Percentiles rank a stretch among this genome's conserved stretches.
Evolutionary conservation across 2,329 filamentous ascomycete species (phyloP).

Genomic region (Talaromyces sp.): DNA sequence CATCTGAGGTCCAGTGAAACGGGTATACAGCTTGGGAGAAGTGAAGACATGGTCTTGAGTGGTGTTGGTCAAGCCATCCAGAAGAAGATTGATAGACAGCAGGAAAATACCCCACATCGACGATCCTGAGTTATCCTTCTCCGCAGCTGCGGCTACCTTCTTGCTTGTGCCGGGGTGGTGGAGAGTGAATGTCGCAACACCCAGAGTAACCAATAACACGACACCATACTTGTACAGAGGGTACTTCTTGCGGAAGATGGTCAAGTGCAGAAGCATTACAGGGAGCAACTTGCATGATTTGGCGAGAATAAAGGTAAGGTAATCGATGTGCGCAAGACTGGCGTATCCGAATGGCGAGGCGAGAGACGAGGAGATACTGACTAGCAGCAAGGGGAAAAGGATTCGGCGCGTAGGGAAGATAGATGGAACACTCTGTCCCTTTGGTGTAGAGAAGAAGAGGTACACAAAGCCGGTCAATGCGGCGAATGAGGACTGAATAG

Average conservation of each 20-base stretch:
- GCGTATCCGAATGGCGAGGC: slow-evolving; percentile 97
- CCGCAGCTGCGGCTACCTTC: slow-evolving; percentile 51
- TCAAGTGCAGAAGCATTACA: slow-evolving; percentile 95
- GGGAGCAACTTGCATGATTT: slow-evolving; percentile 99
- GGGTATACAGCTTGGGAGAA: slow-evolving; percentile 64
- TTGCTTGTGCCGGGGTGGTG: slow-evolving; percentile 69
- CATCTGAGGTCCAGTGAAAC: slow-evolving; percentile 94
- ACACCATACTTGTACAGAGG: slow-evolving; percentile 97
- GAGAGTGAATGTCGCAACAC: slow-evolving; percentile 92
- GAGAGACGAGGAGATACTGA: slow-evolving; percentile 83
- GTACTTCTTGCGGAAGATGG: slow-evolving; percentile 84
- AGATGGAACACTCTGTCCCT: slow-evolving; percentile 46
- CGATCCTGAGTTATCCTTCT: slow-evolving; percentile 59
- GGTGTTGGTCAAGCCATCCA: slow-evolving; percentile 94
- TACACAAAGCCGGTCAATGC: slow-evolving; percentile 81
- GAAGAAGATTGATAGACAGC: slow-evolving; percentile 84
- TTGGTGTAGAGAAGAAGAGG: slow-evolving; percentile 67
- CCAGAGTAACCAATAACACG: slow-evolving; percentile 84
- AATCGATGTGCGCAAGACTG: slow-evolving; percentile 89
- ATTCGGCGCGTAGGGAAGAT: slow-evolving; percentile 79
- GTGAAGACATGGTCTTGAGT: slow-evolving; percentile 94
- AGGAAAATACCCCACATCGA: slow-evolving; percentile 76
- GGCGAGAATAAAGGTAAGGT: slow-evolving; percentile 95
- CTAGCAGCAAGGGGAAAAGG: slow-evolving; percentile 75
- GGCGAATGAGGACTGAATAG: slow-evolving; percentile 88